These are phyloP conservation scores for Kodamaea fungicola DNA, from an alignment of 1,139 yeast genomes.

Conservation along the genomic window DNA sequence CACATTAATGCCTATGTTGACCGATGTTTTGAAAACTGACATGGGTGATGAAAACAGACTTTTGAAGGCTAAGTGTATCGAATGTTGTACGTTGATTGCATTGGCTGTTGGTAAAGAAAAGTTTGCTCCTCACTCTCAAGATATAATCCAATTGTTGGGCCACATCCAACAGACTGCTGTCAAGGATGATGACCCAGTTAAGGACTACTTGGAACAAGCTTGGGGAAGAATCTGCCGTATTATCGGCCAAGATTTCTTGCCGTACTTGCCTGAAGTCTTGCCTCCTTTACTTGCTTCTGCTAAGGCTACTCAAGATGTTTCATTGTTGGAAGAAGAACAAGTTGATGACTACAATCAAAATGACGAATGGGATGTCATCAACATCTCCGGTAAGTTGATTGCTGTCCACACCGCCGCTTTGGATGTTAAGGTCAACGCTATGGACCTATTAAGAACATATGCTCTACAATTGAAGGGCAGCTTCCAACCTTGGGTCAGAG, in stretches of 20 bases:
- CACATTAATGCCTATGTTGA: constrained; percentile 86
- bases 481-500: constrained; percentile 80
- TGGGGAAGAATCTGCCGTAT: constrained; percentile 94
- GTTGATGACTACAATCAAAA: constrained; percentile 76
- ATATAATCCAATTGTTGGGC: constrained; percentile 70
- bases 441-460: constrained; percentile 83
- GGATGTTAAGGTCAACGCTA: constrained; percentile 90
- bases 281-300: constrained; percentile 87
- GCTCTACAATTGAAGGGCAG: constrained; percentile 81
- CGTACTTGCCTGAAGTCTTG: constrained; percentile 82
- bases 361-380: constrained; percentile 95
- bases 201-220: constrained; percentile 84
- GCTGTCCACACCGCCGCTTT: constrained; percentile 91
- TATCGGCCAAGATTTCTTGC: constrained; percentile 80
- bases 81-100: constrained; percentile 92
- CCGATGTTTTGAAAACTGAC: constrained; percentile 76
- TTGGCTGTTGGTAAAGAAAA: constrained; percentile 95
- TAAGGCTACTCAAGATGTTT: constrained; percentile 84
- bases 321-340: constrained; percentile 85
- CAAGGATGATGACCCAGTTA: constrained; percentile 79
- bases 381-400: constrained; percentile 85
- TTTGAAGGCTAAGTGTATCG: constrained; percentile 90
- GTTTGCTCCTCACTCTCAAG: constrained; percentile 72
- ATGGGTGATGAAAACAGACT: constrained; percentile 77
- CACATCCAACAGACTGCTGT: constrained; percentile 60